Evolutionary conservation across 768 basidiomycete genomes (phyloP).

Genomic region (Holtermannia corniformis): DNA sequence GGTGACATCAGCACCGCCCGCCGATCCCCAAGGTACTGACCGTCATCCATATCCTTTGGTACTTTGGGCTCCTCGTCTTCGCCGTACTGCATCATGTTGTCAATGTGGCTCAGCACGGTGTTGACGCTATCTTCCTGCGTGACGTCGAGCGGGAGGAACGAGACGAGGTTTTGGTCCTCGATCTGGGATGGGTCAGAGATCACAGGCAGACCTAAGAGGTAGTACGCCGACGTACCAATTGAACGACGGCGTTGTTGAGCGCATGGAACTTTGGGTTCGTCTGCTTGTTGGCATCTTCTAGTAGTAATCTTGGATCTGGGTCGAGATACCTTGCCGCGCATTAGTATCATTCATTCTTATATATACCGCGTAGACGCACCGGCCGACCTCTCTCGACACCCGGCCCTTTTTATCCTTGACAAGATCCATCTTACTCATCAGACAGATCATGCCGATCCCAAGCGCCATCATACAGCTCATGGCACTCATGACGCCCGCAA

Average conservation of each 20-base stretch:
- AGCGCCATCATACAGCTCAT: conserved; percentile 99
- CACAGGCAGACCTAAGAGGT: background rate
- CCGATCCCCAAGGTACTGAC: conserved; percentile 16
- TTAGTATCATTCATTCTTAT: background rate
- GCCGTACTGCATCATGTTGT: conserved; percentile 97
- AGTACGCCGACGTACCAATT: conserved; percentile 52
- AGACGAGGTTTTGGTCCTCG: conserved; percentile 95
- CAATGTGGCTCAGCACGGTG: conserved; percentile 85
- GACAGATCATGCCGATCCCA: conserved; percentile 91
- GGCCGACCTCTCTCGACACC: conserved; percentile 61
- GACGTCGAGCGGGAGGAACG: conserved; percentile 89
- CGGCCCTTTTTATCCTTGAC: conserved; percentile 56
- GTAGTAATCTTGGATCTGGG: conserved; percentile 82
- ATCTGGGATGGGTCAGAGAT: conserved; percentile 66
- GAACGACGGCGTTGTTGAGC: conserved; percentile 88
- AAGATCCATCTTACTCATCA: conserved; percentile 99
- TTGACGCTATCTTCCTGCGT: conserved; percentile 81
- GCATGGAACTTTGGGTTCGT: conserved; percentile 78
- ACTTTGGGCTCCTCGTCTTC: conserved; percentile 97
- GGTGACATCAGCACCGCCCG: background rate
- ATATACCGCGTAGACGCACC: conserved; percentile 46
- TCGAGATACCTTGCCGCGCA: conserved; percentile 71
- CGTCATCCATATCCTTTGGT: conserved; percentile 85
- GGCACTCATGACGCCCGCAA: conserved; percentile 90
- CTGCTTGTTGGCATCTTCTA: conserved; percentile 44